Conservation (phyloP, 768 basidiomycete species). For the Hirschioporus abietinus region DNA sequence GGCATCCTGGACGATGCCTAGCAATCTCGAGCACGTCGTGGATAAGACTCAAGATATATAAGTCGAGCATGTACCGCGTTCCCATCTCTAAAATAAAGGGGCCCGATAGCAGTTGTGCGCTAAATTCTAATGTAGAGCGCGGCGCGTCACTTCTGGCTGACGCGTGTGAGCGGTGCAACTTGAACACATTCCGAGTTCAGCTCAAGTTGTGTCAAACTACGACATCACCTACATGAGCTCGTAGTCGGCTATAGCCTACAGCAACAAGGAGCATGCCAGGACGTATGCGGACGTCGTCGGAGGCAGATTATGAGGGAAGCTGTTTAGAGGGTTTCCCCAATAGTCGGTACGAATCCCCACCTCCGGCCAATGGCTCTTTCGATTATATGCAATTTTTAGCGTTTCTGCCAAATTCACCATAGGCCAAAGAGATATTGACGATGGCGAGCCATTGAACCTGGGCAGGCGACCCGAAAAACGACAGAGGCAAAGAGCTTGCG, state of each 20-base stretch:
- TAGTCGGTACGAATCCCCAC: slow-evolving; percentile 12
- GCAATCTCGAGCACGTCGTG: not conserved
- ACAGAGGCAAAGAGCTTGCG: slow-evolving; percentile 30
- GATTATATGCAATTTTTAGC: slow-evolving; percentile 3
- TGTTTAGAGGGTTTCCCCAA: slow-evolving; percentile 13
- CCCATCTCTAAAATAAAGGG: not conserved
- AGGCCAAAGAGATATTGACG: not conserved
- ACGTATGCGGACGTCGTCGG: not conserved
- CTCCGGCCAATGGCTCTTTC: not conserved
- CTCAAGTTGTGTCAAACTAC: not conserved
- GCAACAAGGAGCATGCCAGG: slow-evolving; percentile 6
- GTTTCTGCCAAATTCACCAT: slow-evolving; percentile 12
- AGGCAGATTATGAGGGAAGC: not conserved
- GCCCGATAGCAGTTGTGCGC: too few species aligned
- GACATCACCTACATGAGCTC: not conserved
- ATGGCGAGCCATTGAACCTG: not conserved
- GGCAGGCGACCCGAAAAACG: slow-evolving; percentile 33
- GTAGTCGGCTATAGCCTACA: not conserved
- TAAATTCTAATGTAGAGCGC: not conserved
- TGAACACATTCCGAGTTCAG: too few species aligned
- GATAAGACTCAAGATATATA: not conserved
- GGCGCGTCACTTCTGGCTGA: too few species aligned
- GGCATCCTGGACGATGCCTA: not conserved
- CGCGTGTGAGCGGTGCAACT: too few species aligned
- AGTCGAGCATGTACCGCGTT: not conserved